These are phyloP conservation scores for Reticulascus tulasneorum DNA, from an alignment of 2,329 filamentous ascomycete species.

Conservation along the genomic window DNA sequence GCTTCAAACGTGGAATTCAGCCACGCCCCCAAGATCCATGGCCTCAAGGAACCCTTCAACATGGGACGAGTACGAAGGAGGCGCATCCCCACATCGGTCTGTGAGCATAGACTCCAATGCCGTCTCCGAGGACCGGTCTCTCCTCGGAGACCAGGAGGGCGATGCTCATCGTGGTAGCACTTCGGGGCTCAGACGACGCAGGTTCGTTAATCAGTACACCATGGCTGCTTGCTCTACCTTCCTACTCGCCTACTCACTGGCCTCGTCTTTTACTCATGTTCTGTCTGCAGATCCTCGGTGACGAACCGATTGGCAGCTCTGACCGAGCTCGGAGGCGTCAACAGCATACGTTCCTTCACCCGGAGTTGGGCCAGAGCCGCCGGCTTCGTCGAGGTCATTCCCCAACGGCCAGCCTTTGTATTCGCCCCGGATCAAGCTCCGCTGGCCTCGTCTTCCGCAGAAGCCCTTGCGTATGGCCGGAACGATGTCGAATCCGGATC, in stretches of 20 bases:
- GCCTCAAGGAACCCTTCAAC: constrained; percentile 33
- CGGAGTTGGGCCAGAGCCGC: constrained; percentile 89
- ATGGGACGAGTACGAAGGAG: constrained; percentile 44
- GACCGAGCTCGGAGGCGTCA: constrained; percentile 78
- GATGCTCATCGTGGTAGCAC: constrained; percentile 23
- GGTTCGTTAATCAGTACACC: constrained; percentile 21
- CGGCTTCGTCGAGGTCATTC: constrained; percentile 81
- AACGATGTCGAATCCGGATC: constrained; percentile 33
- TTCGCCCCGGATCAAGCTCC: constrained; percentile 54
- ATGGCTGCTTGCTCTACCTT: neutral
- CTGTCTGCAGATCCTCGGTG: constrained; percentile 50
- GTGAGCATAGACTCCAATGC: constrained; percentile 39
- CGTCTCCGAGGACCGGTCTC: constrained; percentile 40
- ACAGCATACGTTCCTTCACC: constrained; percentile 91
- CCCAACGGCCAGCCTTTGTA: constrained; percentile 71
- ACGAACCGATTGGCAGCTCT: constrained; percentile 53
- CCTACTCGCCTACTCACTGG: constrained; percentile 15
- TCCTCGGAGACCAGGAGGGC: constrained; percentile 36
- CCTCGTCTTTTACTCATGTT: neutral
- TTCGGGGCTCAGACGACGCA: constrained; percentile 26
- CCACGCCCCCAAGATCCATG: too few relatives aligned
- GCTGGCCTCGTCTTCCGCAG: constrained; percentile 27
- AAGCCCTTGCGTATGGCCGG: constrained; percentile 36
- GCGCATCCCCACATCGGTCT: constrained; percentile 31
- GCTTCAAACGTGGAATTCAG: neutral